A percentile compares a stretch with the other conserved stretches of the same genome.
These are phyloP conservation scores for Agastache rugosa DNA, from an alignment of 257 asterid species.

Conservation along the genomic window DNA sequence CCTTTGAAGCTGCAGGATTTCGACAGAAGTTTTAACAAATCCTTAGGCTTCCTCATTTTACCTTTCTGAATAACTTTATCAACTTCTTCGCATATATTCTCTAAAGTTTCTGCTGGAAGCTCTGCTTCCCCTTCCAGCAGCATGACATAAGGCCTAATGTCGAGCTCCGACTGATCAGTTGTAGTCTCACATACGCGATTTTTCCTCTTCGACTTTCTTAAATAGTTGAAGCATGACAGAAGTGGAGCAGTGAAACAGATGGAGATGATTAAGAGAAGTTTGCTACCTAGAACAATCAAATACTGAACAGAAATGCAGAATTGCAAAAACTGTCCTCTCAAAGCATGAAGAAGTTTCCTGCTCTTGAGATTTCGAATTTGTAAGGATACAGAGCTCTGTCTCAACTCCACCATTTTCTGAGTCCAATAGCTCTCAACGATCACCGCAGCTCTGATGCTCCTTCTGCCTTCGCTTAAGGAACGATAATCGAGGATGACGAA, in stretches of 20 bases:
- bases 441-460: slow-evolving; percentile 17
- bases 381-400: slow-evolving; percentile 40
- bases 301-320: slow-evolving; percentile 42
- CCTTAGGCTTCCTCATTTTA: slow-evolving; percentile 40
- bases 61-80: slow-evolving; percentile 4
- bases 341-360: slow-evolving; percentile 41
- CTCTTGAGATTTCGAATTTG: slow-evolving; percentile 42
- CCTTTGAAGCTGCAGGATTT: slow-evolving; percentile 38
- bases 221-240: slow-evolving; percentile 26
- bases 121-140: slow-evolving; percentile 54
- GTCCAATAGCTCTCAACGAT: slow-evolving; percentile 48
- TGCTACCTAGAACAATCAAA: slow-evolving; percentile 41
- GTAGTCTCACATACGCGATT: slow-evolving; percentile 14
- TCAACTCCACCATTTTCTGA: slow-evolving; percentile 51
- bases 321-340: slow-evolving; percentile 41
- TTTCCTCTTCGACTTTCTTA: slow-evolving; percentile 31
- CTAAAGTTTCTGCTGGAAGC: slow-evolving; percentile 38
- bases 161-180: slow-evolving; percentile 23
- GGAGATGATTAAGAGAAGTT: slow-evolving; percentile 36
- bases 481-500: slow-evolving; percentile 30
- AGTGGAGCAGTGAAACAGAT: slow-evolving; percentile 35
- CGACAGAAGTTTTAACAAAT: slow-evolving; percentile 41
- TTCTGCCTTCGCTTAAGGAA: slow-evolving; percentile 7
- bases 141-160: slow-evolving; percentile 46
- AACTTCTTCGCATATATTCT: slow-evolving; percentile 40